Base-by-base conservation (phyloP, 495 filamentous ascomycete species). In the Aspergillus conjunctus region DNA sequence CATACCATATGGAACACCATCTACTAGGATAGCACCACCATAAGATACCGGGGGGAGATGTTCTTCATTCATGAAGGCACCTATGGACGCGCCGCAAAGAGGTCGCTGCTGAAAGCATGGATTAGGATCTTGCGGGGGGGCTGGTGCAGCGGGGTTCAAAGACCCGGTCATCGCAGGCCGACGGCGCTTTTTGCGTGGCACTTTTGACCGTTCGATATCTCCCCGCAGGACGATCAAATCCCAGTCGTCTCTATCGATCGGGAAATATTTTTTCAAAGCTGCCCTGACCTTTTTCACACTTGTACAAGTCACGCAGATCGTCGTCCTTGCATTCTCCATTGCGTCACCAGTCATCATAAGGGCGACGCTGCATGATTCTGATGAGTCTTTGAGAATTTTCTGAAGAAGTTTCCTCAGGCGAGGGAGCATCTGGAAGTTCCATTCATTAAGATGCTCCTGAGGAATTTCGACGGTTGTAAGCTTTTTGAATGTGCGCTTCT, bases 11-110 rank as follows among this genome's bases (percentile, higher is more conserved):
- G 88, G 85, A 62, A 88, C 83, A 54, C 88, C 85, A 70, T 97
- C 91, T 7, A 97, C 86, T 8, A 94, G 75, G 43, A 98, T 83
- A 1, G 96, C 79, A 14, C 93, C 93, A 5, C 93, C 93, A 70
- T 93, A 92, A 10, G 91, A 92, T 4, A 94, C 93, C 1, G 93
- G 89, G 12, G 92, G 92, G 2, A 97, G 75, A 64, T 96, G 92
- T 44, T 88, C 84, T 50, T 91, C 87, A 46, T 91, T 89, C 55
- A 88, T 83, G 75, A 89, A 97, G 1, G 93, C 92, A 17, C 93
- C 93, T 59, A 98, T 97, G 22, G 91, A 96, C 3, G 93, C 93
- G 1, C 93, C 93, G 54, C 91, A 96, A 0, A 86, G 68, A 1
- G 93, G 93, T 58, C 81, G 82, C 59, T 87, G 77, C 69, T 97